Base-by-base conservation (phyloP, 768 basidiomycete species). In the Termitomyces sp. region DNA sequence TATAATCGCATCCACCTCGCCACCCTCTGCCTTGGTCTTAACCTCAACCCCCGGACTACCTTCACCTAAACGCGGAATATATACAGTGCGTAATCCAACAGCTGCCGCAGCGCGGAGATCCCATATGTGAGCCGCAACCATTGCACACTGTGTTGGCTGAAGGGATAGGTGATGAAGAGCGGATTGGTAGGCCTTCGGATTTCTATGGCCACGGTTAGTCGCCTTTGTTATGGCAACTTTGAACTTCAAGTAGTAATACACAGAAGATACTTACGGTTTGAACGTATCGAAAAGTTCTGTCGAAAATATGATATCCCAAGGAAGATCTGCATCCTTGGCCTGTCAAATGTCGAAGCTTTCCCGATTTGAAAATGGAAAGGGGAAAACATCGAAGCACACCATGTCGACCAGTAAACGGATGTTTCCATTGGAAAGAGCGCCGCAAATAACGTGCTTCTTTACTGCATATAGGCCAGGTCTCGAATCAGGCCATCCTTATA, bases 231-330 rank as follows among this genome's bases (percentile, higher is more conserved):
- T 21, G 11, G 23, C 30, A 21, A 30, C 14, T 28, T 21, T 21
- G 34, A 34, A 34, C 34, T 34, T 12, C 12, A 21, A 11, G 14
- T 34, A 17, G 23, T 37, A 21, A 19, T 49, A 30, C 3, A 32
- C 37, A n/a, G 27, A 40, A 19, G 8, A 40, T 39, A 69, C 82
- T 39, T 43, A 87, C 86, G 86, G 84, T 64, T 89, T 88, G 72
- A 79, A 88, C 0, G 79, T 77, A 9, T 74, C 72, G 48, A 87
- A 83, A 17, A 88, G 68, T 54, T 85, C 83, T 1, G 78, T 71
- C 0, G 85, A 85, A 54, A 89, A 76, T 21, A 88, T 68, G 1
- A 74, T 72, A 55, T 88, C 85, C 85, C 83, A 87, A 0, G 85
- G 85, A 3, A 88, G 69, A 17, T 77, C 71, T 2, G 83, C 80